Evolutionary conservation across 2,329 filamentous ascomycete genomes (phyloP), one percentile per base, ranked within the genome.

Genomic region (Phialophora tarda): DNA sequence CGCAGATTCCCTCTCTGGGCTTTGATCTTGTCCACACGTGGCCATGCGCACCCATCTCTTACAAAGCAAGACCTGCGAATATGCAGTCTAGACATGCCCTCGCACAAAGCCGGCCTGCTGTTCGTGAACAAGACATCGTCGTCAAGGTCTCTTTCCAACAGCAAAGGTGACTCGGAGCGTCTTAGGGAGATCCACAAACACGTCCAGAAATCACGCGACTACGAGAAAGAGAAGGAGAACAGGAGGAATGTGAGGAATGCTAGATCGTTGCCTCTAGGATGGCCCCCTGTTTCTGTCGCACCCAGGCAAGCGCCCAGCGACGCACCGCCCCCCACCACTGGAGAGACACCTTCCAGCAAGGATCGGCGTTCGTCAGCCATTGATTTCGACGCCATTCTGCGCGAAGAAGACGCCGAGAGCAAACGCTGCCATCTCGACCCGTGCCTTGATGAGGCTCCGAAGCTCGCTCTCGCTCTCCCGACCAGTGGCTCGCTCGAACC

Each of bases 111-210:
- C 34, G 60, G 64, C 53, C 56, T 68, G 21, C 59, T 68, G 24
- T 68, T 68, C 53, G 63, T 68, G 23, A 68, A 68, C 55, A 68
- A 68, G 59, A 63, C 59, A 11, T 17, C 59, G 30, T 38, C 26
- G 24, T 69, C 67, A 34, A 66, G 65, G 57, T 69, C 60, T 26
- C 60, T 69, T 30, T 66, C 67, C 51, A 69, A 69, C 59, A 68
- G 60, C 59, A 65, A 61, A 51, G 56, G 44, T 26, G 66, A 69
- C 32, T 10, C 56, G 11, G 59, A 60, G 6, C n/a, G 44, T 26
- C 50, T 60, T n/a, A 55, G 60, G 23, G 60, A 69, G 47, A 69
- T 69, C 56, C 55, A 69, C 41, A 55, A 69, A 32, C 66, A 69
- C 64, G 66, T 63, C 23, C 66, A 69, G 54, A 59, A 55, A 59